Base-by-base conservation (phyloP, 2,329 filamentous ascomycete genomes). In the Alternaria burnsii region DNA sequence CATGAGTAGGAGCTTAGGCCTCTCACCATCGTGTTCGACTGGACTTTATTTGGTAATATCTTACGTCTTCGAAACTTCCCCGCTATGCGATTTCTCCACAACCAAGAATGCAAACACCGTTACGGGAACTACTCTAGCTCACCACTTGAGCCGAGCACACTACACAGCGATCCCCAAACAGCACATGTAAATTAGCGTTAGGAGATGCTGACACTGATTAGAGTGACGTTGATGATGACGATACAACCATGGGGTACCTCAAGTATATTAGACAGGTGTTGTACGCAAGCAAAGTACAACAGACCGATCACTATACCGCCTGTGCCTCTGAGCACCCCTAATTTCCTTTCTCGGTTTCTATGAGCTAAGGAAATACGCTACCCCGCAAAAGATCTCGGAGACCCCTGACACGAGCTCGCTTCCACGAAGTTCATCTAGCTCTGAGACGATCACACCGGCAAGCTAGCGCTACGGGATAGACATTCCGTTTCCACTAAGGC, bases 41-140 rank as follows among this genome's bases (percentile, higher is more conserved):
- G 50, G 54, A 36, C 34, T 61, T 48, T 52, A 58, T 71, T 68
- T 69, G 63, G 68, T 63, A 74, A 73, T 73, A 67, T 76, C 59
- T 77, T 77, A 77, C 75, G 75, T 77, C 72, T 76, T 59, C 57
- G 57, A 73, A 76, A 70, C 69, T 75, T 76, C 73, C 74, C 72
- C 74, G 73, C 70, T 67, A 70, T 74, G 70, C 71, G 58, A 53
- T 65, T 55, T 68, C 70, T 70, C 65, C 70, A 68, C 66, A 68
- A 56, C 52, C 64, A 59, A 40, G 46, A 62, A 55, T 52, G 32
- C 36, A 50, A 50, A 62, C 56, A 66, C 60, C 64, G 61, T 65
- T 63, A 57, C 70, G 72, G 74, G 67, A 72, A 64, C 74, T 73
- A 75, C 59, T 68, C 68, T 76, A 74, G 75, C 69, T 60, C 68